Base-by-base conservation (phyloP, 2,329 filamentous ascomycete species). In the Aspergillus intermedius region DNA sequence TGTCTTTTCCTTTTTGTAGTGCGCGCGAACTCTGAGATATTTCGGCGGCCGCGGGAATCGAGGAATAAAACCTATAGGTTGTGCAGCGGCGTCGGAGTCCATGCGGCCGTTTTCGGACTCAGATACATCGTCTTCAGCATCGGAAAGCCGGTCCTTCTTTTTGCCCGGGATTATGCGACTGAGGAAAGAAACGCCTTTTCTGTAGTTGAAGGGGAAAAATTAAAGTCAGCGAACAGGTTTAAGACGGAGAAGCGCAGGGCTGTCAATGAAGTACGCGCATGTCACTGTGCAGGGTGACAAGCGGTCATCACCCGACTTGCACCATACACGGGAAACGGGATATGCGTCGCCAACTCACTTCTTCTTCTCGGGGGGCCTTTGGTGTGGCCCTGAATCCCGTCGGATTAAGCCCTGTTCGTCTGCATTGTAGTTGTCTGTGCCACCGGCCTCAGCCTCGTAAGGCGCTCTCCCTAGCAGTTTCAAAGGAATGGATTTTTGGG, bases 181-280 rank as follows among this genome's bases (percentile, higher is more conserved):
- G 23, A 98, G 80, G 65, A 98, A 95, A 12, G 90, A 95, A 15
- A 86, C 82, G 23, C 87, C 86, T 73, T 95, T 96, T 69, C 87
- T 95, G 60, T 61, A 59, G 12, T 30, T 50, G 48, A 30, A 12
- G 46, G 53, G 23, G 42, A 48, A 51, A 12, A 30, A 12, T 21
- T 40, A 21, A 12, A 19, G 37, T 40, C 37, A 40, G 37, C 37
- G 17, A 40, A 40, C 17, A 12, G 17, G 15, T 40, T 9, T 21
- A 8, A 40, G 50, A 44, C 39, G 46, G 15, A 46, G 32, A 22
- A 48, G 21, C 43, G 47, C 25, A 30, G 10, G 10, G 25, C 25
- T 30, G 10, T 30, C 25, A 30, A 30, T 30, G 9, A 48, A 39
- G 17, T 13, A 21, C 15, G 23, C 44, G 32, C 40, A 41, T 35